Evolutionary conservation across 768 basidiomycete species (phyloP), one percentile per base, ranked within the genome.

Genomic region (Lentinus tigrinus): DNA sequence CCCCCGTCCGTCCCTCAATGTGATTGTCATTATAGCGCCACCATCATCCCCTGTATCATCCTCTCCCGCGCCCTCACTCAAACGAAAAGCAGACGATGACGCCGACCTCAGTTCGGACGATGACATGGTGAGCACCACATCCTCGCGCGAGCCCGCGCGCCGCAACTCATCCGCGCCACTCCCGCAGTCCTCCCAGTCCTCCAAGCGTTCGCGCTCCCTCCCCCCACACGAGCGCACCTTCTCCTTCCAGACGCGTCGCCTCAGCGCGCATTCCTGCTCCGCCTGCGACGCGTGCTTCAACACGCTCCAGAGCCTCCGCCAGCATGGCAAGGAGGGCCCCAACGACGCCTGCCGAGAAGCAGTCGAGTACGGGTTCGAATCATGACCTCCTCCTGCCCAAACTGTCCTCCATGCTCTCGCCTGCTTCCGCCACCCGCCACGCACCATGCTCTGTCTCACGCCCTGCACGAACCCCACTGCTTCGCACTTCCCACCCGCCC

Each of bases 341-440:
- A 81, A 81, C 66, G 87, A 89, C 66, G 89, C 89, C 7, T 91
- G 89, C 66, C 81, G 79, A 57, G 80, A 80, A 51, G 89, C 89
- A 11, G 89, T 90, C 66, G 83, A 85, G 62, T 91, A 91, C 70
- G 82, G 83, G 23, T 83, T 91, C 57, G 89, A 91, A 69, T 76
- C 61, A 73, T 64, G 61, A 63, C 62, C 44, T 19, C 49, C 17
- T 26, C 28, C 31, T 40, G n/a, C 14, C 39, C 40, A n/a, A 17
- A 24, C 51, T 10, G 17, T 21, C 21, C 31, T 9, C 53, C 31
- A 8, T 23, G 40, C 49, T 37, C 48, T 34, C 26, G 36, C 21
- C 47, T 34, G 50, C 3, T 19, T 8, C 26, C 38, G 27, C 38
- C 36, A 11, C 14, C 26, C 36, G 13, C 38, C n/a, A 13, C 31